These are phyloP conservation scores for Tolypocladium tropicale DNA, from an alignment of 2,329 filamentous ascomycete species.

Conservation along the genomic window DNA sequence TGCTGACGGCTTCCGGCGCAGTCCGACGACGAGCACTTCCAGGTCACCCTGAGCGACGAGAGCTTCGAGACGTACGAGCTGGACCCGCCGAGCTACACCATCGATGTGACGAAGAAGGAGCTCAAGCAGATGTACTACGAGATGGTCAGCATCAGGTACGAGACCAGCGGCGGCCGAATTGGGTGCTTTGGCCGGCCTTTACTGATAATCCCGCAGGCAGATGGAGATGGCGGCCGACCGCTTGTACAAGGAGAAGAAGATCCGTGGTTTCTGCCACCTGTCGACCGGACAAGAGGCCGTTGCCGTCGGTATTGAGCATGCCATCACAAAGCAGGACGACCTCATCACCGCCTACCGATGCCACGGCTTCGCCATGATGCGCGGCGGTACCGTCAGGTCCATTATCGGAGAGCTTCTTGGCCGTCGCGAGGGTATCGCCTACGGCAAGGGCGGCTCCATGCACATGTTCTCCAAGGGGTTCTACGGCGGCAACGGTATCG, in stretches of 20 bases:
- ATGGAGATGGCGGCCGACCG: constrained; percentile 99
- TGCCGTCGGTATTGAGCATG: constrained; percentile 92
- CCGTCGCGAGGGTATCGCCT: constrained; percentile 90
- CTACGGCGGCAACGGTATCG: constrained; percentile 98
- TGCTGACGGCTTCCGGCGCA: constrained; percentile 26
- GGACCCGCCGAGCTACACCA: constrained; percentile 86
- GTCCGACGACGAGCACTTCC: constrained; percentile 92
- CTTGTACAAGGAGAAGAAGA: constrained; percentile 99
- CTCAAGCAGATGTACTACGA: constrained; percentile 98
- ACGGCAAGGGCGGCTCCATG: constrained; percentile 99
- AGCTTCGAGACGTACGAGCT: constrained; percentile 99
- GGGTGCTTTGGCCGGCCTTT: neutral
- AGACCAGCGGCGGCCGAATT: neutral
- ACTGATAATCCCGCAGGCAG: constrained; percentile 51
- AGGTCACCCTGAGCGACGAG: constrained; percentile 89
- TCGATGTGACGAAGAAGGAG: constrained; percentile 93
- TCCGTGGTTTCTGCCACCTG: constrained; percentile 98
- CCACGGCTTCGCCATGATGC: constrained; percentile 97
- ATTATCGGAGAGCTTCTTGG: constrained; percentile 96
- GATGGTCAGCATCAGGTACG: constrained; percentile 90
- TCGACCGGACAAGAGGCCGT: constrained; percentile 97
- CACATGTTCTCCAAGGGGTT: constrained; percentile 99
- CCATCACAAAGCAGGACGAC: constrained; percentile 83
- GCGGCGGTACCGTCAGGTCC: constrained; percentile 77
- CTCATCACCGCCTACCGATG: constrained; percentile 97